Conservation (phyloP, 805 yeast genomes). For the Clavispora asparagi region DNA sequence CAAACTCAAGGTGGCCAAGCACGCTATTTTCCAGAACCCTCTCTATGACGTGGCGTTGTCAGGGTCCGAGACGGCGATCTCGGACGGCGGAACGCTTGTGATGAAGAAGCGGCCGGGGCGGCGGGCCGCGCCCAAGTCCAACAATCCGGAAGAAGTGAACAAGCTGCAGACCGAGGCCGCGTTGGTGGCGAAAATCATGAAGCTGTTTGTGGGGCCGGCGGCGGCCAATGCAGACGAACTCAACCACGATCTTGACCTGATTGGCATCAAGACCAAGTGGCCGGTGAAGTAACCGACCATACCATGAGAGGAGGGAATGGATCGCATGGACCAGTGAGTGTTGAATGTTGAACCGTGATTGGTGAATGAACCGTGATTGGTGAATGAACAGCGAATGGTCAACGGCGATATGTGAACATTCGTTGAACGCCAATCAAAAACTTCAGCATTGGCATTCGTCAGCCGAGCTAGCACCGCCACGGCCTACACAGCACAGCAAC, state of each 20-base stretch:
- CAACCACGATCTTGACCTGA: conserved; percentile 28
- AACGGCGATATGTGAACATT: too few species aligned
- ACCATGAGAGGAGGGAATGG: too few species aligned
- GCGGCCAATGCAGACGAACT: conserved; percentile 30
- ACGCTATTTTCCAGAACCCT: conserved; percentile 36
- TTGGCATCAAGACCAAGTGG: conserved; percentile 36
- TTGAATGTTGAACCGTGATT: too few species aligned
- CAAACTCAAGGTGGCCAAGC: conserved; percentile 23
- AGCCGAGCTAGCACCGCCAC: too few species aligned
- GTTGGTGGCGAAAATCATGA: conserved; percentile 38
- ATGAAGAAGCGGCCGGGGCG: conserved; percentile 35
- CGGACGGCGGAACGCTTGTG: conserved; percentile 11
- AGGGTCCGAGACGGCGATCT: conserved; percentile 35
- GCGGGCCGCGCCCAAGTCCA: conserved; percentile 22
- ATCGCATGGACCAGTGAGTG: too few species aligned
- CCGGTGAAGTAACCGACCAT: conserved; percentile 19
- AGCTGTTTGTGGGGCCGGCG: conserved; percentile 38
- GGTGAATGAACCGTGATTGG: too few species aligned
- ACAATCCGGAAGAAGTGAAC: conserved; percentile 12
- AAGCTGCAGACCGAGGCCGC: conserved; percentile 29
- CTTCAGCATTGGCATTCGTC: too few species aligned
- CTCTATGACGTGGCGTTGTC: conserved; percentile 35
- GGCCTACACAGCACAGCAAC: neutral
- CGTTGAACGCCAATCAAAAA: too few species aligned
- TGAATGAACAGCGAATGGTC: too few species aligned